phyloP scores from a whole-genome alignment of 139 green algal species.

The Monoraphidium neglectum region DNA sequence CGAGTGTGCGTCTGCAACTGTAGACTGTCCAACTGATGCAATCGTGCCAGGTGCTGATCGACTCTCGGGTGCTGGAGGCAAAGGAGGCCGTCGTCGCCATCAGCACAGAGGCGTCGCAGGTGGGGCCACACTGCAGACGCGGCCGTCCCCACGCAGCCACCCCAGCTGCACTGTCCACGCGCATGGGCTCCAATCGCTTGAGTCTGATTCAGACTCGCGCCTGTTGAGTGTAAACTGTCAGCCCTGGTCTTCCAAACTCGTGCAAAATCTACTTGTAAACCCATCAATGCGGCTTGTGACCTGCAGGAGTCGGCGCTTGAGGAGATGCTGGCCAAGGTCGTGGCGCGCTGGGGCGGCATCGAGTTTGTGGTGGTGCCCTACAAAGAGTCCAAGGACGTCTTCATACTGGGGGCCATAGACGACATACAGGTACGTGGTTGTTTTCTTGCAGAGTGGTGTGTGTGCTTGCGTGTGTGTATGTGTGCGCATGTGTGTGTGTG shows the following conservation, averaged over 20 bases:
- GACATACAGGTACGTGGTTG: constrained; percentile 64
- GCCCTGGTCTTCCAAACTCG: constrained; percentile 4
- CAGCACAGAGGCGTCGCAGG: constrained; percentile 78
- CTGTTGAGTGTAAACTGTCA: too few species aligned
- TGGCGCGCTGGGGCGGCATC: constrained; percentile 71
- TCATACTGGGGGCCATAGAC: constrained; percentile 79
- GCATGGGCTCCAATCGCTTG: background rate
- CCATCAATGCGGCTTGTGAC: too few species aligned
- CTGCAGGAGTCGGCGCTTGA: constrained; percentile 80
- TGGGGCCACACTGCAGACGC: too few species aligned
- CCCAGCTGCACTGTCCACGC: too few species aligned
- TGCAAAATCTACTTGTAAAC: constrained; percentile 41
- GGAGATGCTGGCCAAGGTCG: constrained; percentile 76
- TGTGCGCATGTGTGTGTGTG: too few species aligned
- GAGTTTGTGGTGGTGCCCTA: constrained; percentile 77
- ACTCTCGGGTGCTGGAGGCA: constrained; percentile 58
- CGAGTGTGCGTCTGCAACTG: background rate
- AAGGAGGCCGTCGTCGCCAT: constrained; percentile 61
- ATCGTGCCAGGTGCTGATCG: constrained; percentile 43
- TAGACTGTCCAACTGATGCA: background rate
- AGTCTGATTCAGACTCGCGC: background rate
- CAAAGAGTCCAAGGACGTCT: constrained; percentile 89
- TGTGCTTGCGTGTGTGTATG: too few species aligned
- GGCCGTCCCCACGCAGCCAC: too few species aligned
- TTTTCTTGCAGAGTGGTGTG: too few species aligned